Base-by-base conservation (phyloP, 129 eudicot genomes). In the Helianthus tuberosus region DNA sequence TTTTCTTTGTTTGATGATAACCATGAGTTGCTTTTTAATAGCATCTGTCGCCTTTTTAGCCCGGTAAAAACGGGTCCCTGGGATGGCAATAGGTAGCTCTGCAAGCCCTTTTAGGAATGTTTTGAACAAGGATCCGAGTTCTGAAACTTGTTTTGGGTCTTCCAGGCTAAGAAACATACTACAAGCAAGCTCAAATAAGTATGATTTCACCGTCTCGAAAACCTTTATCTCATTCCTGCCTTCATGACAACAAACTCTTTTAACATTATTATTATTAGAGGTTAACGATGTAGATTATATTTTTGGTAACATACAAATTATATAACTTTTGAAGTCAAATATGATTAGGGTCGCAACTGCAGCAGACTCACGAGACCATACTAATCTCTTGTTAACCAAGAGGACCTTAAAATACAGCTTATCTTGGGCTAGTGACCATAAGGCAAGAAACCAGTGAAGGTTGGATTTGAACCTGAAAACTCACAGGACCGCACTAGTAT, bases 91-190 rank as follows among this genome's bases (percentile, higher is more conserved):
- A n/a, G 81, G 81, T 3, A 77, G 62, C 12, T 20, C 52, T 4
- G 62, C 20, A 14, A 77, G 8, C 13, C 81, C 81, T 55, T 69
- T 69, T 11, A 59, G 14, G 68, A 68, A 49, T 2, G 51, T 11
- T 14, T 27, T 27, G 32, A 27, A 27, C 32, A 27, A 27, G 32
- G 32, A 27, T 2, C 32, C 32, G 32, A 27, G 75, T 35, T 58
- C 51, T n/a, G 58, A 38, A 32, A 58, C 43, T 4, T 47, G 69
- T 29, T 35, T 49, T 17, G 68, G 69, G 0, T 77, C 81, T 12
- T 77, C 75, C 6, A 68, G 68, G 51, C 74, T 77, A 47, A 77
- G 41, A 68, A 77, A 77, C 39, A 77, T 8, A 17, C 61, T 48
- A 12, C 81, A 77, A 0, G 75, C 67, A 15, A 77, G 58, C 59